Evolutionary conservation across 495 filamentous ascomycete species (phyloP).

Genomic region (Hypoxylon crocopeplum): DNA sequence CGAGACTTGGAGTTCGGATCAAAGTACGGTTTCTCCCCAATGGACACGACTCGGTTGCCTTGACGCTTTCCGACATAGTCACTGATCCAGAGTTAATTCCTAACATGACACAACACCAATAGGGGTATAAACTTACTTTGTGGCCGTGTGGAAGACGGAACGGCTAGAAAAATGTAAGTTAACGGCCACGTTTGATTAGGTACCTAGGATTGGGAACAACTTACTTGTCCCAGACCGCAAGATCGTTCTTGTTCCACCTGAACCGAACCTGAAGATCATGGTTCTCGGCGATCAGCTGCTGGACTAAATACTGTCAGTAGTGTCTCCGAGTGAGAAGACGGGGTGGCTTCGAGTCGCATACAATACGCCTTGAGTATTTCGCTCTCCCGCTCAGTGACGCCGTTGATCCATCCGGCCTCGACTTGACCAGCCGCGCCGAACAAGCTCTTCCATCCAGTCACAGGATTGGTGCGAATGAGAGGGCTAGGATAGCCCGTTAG

Average conservation of each 20-base stretch:
- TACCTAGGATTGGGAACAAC: background rate
- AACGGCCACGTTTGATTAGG: background rate
- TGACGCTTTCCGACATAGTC: slow-evolving; percentile 61
- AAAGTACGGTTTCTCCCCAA: slow-evolving; percentile 71
- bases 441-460: slow-evolving; percentile 75
- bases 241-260: slow-evolving; percentile 66
- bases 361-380: slow-evolving; percentile 66
- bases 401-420: slow-evolving; percentile 68
- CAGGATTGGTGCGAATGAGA: slow-evolving; percentile 74
- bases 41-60: slow-evolving; percentile 66
- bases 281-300: slow-evolving; percentile 68
- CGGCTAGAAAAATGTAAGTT: slow-evolving; percentile 46
- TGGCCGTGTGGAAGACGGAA: slow-evolving; percentile 70
- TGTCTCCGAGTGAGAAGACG: background rate
- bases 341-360: slow-evolving; percentile 16
- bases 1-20: slow-evolving; percentile 65
- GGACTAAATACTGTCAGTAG: slow-evolving; percentile 46
- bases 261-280: slow-evolving; percentile 76
- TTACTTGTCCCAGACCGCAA: slow-evolving; percentile 74
- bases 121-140: slow-evolving; percentile 36
- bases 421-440: slow-evolving; percentile 63
- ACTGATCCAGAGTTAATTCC: slow-evolving; percentile 43
- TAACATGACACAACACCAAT: background rate
- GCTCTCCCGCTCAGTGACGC: slow-evolving; percentile 66
- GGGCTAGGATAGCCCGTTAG: slow-evolving; percentile 61